Conservation (phyloP, 768 basidiomycete genomes). For the Mycena sanguinolenta region DNA sequence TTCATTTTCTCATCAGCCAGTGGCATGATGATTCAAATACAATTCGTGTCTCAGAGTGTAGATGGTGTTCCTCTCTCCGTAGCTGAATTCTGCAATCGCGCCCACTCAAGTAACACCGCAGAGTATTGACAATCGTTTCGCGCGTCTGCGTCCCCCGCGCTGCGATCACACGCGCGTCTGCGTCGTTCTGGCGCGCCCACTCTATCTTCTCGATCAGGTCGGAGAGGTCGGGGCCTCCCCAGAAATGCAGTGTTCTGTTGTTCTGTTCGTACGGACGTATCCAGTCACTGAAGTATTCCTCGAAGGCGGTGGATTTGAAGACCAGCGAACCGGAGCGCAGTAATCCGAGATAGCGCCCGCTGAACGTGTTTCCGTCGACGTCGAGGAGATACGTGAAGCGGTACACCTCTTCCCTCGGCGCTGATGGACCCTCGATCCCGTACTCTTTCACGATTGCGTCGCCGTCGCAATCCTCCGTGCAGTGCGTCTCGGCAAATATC, state of each 20-base stretch:
- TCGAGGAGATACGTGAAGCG: conserved; percentile 35
- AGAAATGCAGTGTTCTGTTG: conserved; percentile 33
- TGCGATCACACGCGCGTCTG: conserved; percentile 32
- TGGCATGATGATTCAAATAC: not conserved
- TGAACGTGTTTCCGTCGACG: conserved; percentile 38
- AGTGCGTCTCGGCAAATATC: conserved; percentile 33
- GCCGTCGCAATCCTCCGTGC: conserved; percentile 35
- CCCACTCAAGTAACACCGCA: conserved; percentile 34
- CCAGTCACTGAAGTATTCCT: conserved; percentile 36
- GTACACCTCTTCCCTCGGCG: conserved; percentile 35
- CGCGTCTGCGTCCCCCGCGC: conserved; percentile 31
- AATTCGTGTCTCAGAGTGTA: too few species aligned
- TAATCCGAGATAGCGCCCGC: conserved; percentile 33
- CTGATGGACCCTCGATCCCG: conserved; percentile 30
- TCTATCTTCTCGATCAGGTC: conserved; percentile 36
- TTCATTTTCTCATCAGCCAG: not conserved
- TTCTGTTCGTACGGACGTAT: conserved; percentile 31
- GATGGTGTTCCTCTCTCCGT: too few species aligned
- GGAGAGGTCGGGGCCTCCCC: conserved; percentile 32
- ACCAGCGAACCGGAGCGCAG: conserved; percentile 34
- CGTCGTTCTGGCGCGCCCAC: conserved; percentile 36
- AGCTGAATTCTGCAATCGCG: conserved; percentile 21
- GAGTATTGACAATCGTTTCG: conserved; percentile 39
- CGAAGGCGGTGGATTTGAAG: conserved; percentile 37
- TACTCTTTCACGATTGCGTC: conserved; percentile 31